Base-by-base conservation (phyloP, 306 rosid species). In the Quercus wislizeni region DNA sequence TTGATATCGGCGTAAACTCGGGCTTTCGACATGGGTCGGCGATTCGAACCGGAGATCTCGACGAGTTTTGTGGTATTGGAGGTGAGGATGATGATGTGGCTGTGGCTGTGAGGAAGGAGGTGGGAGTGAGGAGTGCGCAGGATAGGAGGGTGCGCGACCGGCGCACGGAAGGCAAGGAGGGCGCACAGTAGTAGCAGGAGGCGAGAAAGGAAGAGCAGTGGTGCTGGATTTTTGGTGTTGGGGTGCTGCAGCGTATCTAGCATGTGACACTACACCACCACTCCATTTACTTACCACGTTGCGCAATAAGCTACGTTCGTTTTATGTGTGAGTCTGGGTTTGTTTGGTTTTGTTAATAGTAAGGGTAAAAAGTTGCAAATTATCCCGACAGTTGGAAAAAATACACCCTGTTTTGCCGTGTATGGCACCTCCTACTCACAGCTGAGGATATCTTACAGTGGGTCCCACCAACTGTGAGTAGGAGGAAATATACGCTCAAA, bases 1-100 rank as follows among this genome's bases (percentile, higher is more conserved):
- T 93, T 93, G 83, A 91, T 75, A 35, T 93, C 97, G 51, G 95
- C 55, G 83, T 93, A 93, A 68, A 91, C 97, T 18, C 97, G 97
- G 74, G 98, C 93, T 76, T 91, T 91, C 55, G 98, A 91, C 95
- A 93, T 93, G 80, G 64, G 67, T 57, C 12, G 17, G 81, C 69
- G 74, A 55, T 27, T 43, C 25, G 59, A 55, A 63, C 5, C 49
- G 28, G 77, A 86, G 89, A 88, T 86, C 85, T 77, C 68, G 41
- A 15, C 2, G 63, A 54, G 87, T 30, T 74, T 35, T 64, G 56
- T 20, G 52, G 72, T 33, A 68, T 68, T 46, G 46, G 64, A 12
- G 76, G 73, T n/a, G 76, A 70, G 30, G 78, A 70, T 18, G 77
- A 59, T 80, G 10, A 69, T 27, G 64, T 76, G 75, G 69, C 23